Evolutionary conservation across 805 yeast genomes (phyloP).

Genomic region (Diddensiella santjacobensis): DNA sequence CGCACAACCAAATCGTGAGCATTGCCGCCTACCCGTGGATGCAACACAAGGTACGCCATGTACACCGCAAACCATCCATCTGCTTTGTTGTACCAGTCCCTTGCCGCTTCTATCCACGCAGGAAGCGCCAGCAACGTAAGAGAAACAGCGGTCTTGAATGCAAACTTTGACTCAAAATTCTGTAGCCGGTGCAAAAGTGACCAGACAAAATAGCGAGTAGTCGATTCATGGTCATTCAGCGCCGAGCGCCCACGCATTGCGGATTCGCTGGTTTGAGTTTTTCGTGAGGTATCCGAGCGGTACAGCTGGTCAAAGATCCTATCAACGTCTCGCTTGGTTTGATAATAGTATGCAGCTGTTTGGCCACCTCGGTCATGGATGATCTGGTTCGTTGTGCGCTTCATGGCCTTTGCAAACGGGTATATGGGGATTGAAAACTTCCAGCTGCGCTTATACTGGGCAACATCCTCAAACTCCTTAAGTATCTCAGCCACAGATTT

Average conservation of each 20-base stretch:
- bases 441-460: slow-evolving; percentile 31
- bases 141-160: slow-evolving; percentile 39
- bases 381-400: slow-evolving; percentile 41
- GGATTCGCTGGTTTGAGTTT: slow-evolving; percentile 14
- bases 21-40: slow-evolving; percentile 38
- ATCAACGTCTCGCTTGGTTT: slow-evolving; percentile 43
- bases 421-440: slow-evolving; percentile 38
- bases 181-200: slow-evolving; percentile 31
- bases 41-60: slow-evolving; percentile 37
- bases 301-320: slow-evolving; percentile 44
- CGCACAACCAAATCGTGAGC: slow-evolving; percentile 32
- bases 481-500: slow-evolving; percentile 29
- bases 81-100: slow-evolving; percentile 41
- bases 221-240: slow-evolving; percentile 1
- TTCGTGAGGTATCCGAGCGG: slow-evolving; percentile 41
- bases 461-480: slow-evolving; percentile 8
- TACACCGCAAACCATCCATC: slow-evolving; percentile 45
- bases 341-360: slow-evolving; percentile 41
- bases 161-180: slow-evolving; percentile 42
- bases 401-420: slow-evolving; percentile 40
- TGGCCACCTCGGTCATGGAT: slow-evolving; percentile 47
- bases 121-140: slow-evolving; percentile 42
- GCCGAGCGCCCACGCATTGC: neutral
- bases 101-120: slow-evolving; percentile 39
- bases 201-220: slow-evolving; percentile 41